Percentiles rank a stretch among this genome's conserved stretches.
Conservation (phyloP, 1,139 yeast genomes). For the Trichomonascaceae sp. region DNA sequence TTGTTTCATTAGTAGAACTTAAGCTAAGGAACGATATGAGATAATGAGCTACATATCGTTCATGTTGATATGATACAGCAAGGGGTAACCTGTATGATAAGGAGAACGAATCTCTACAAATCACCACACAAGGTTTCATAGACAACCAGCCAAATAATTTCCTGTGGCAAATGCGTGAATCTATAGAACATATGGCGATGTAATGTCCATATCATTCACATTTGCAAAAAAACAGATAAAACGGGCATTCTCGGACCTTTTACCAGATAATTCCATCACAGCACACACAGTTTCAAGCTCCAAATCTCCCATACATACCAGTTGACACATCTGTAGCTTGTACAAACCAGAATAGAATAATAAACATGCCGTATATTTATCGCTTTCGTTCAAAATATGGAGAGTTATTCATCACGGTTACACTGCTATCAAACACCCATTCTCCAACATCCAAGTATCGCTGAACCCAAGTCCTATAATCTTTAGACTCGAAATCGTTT, state of each 20-base stretch:
- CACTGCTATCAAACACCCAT: conserved; percentile 64
- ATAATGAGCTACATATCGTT: not conserved
- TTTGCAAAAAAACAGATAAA: not conserved
- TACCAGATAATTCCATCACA: conserved; percentile 12
- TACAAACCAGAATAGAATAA: not conserved
- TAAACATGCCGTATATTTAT: not conserved
- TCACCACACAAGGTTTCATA: not conserved
- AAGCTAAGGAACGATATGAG: not conserved
- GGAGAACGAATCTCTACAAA: not conserved
- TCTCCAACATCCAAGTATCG: conserved; percentile 86
- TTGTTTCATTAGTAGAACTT: conserved; percentile 5
- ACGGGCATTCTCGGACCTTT: conserved; percentile 13
- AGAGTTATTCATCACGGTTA: conserved; percentile 66
- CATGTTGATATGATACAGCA: not conserved
- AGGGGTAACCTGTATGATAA: conserved; percentile 2
- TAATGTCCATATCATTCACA: not conserved
- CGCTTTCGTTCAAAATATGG: conserved; percentile 57
- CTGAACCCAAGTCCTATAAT: conserved; percentile 51
- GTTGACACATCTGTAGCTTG: not conserved
- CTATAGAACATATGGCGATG: not conserved
- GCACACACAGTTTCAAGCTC: not conserved
- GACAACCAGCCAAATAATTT: not conserved
- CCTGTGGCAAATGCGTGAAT: conserved; percentile 1
- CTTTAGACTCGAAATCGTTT: conserved; percentile 37
- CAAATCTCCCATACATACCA: not conserved